Conservation (phyloP, 495 filamentous ascomycete species). For the Bacidia rubella region DNA sequence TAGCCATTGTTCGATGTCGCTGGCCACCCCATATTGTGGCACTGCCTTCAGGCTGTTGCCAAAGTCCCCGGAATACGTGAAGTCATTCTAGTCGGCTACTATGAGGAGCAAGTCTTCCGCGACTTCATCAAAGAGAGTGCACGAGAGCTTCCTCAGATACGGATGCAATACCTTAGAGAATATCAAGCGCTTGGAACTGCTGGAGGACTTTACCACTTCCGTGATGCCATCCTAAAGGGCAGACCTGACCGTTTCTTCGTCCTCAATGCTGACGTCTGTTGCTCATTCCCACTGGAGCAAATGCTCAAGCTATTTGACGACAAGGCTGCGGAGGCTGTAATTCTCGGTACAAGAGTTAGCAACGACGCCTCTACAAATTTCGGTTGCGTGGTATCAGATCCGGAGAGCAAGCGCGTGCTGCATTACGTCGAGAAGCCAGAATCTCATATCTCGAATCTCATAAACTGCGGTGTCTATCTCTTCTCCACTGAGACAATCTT, state of each 20-base stretch:
- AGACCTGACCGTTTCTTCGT: slow-evolving; percentile 91
- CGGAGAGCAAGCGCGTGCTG: slow-evolving; percentile 87
- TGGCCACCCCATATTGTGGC: slow-evolving; percentile 94
- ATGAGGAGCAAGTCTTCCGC: slow-evolving; percentile 91
- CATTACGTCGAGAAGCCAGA: slow-evolving; percentile 99
- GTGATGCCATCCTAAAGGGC: slow-evolving; percentile 95
- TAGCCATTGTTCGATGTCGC: slow-evolving; percentile 98
- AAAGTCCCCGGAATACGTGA: slow-evolving; percentile 90
- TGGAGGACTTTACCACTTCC: slow-evolving; percentile 97
- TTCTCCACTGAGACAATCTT: slow-evolving; percentile 94
- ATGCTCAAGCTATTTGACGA: slow-evolving; percentile 91
- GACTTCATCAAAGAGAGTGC: slow-evolving; percentile 91
- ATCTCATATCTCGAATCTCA: slow-evolving; percentile 93
- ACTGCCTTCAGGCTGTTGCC: slow-evolving; percentile 83
- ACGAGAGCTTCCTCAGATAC: slow-evolving; percentile 74
- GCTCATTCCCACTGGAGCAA: slow-evolving; percentile 90
- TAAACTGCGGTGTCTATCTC: slow-evolving; percentile 98
- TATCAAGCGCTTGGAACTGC: slow-evolving; percentile 95
- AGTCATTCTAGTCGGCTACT: slow-evolving; percentile 96
- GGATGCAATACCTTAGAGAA: slow-evolving; percentile 92
- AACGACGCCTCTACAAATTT: slow-evolving; percentile 93
- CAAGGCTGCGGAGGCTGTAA: slow-evolving; percentile 93
- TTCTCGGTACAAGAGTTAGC: slow-evolving; percentile 82
- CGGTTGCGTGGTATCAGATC: slow-evolving; percentile 92
- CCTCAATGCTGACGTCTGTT: slow-evolving; percentile 97